Evolutionary conservation across 1,139 yeast species (phyloP).

Genomic region (Sugiyamaella sp.): DNA sequence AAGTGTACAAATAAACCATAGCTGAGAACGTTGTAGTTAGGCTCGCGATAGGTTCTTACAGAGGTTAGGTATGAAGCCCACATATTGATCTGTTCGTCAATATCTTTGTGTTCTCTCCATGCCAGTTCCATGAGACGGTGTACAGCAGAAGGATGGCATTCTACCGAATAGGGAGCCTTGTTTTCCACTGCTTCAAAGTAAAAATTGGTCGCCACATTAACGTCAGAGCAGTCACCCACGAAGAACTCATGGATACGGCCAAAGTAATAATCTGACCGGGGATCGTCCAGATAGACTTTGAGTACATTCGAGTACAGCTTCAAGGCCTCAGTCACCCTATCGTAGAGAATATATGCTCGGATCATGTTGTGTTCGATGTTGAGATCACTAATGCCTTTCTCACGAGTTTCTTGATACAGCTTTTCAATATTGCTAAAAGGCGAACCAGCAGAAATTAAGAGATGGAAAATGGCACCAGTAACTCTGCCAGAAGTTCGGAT

Average conservation of each 20-base stretch:
- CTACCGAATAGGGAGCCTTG: constrained; percentile 72
- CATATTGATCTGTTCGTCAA: constrained; percentile 59
- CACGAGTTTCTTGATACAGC: constrained; percentile 49
- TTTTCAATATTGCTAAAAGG: constrained; percentile 59
- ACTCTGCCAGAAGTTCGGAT: constrained; percentile 45
- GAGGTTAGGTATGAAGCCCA: constrained; percentile 72
- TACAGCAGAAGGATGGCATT: constrained; percentile 75
- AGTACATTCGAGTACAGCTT: constrained; percentile 51
- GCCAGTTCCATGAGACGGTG: constrained; percentile 67
- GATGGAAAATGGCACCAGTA: constrained; percentile 71
- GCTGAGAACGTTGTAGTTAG: constrained; percentile 67
- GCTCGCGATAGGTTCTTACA: constrained; percentile 49
- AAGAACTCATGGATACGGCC: constrained; percentile 75
- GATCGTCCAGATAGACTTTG: constrained; percentile 39
- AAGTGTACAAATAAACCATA: constrained; percentile 69
- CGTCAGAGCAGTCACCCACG: constrained; percentile 79
- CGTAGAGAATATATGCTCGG: constrained; percentile 58
- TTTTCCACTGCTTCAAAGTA: constrained; percentile 69
- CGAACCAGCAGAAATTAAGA: constrained; percentile 63
- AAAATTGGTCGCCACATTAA: constrained; percentile 69
- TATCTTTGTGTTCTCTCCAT: constrained; percentile 57
- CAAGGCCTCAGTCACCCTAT: constrained; percentile 55
- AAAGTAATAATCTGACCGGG: constrained; percentile 47
- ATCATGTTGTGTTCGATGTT: constrained; percentile 63
- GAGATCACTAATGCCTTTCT: constrained; percentile 33